A percentile compares a stretch with the other conserved stretches of the same genome.
phyloP scores from a whole-genome alignment of 208 protist genomes.

The Acanthamoeba rhysodes region DNA sequence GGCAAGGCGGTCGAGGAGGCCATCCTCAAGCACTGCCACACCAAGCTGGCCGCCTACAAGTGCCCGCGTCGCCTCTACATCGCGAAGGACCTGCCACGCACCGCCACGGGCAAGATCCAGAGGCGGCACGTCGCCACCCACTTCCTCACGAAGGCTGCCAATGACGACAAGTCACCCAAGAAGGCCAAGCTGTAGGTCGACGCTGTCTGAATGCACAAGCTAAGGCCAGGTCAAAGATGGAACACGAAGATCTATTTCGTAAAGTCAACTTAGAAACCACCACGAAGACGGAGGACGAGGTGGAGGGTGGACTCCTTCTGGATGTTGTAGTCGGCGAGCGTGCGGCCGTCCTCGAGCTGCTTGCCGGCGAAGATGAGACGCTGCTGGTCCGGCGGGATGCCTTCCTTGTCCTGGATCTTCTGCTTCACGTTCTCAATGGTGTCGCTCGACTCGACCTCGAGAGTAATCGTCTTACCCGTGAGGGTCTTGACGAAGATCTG shows the following conservation, averaged over 20 bases:
- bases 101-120: constrained; percentile 89
- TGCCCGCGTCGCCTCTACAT: constrained; percentile 84
- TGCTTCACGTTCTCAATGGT: constrained; percentile 98
- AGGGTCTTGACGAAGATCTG: no score
- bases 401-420: constrained; percentile 99
- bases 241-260: no score
- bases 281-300: constrained; percentile 1
- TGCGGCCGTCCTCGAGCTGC: no score
- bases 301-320: constrained; percentile 29
- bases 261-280: background rate
- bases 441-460: constrained; percentile 97
- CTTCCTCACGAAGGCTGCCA: constrained; percentile 76
- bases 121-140: constrained; percentile 78
- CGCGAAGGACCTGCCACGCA: constrained; percentile 83
- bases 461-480: no score
- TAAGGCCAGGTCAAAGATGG: no score
- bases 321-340: no score
- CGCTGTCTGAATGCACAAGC: no score
- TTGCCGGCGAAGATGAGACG: no score
- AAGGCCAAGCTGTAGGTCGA: constrained; percentile 44
- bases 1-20: constrained; percentile 56
- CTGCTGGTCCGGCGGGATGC: no score
- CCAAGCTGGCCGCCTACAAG: constrained; percentile 85
- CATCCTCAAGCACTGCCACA: constrained; percentile 64
- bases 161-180: background rate